Percentiles rank a stretch among this genome's conserved stretches.
Conservation (phyloP, 192 early-diverging fungal species). For the Obelidium mucronatum region DNA sequence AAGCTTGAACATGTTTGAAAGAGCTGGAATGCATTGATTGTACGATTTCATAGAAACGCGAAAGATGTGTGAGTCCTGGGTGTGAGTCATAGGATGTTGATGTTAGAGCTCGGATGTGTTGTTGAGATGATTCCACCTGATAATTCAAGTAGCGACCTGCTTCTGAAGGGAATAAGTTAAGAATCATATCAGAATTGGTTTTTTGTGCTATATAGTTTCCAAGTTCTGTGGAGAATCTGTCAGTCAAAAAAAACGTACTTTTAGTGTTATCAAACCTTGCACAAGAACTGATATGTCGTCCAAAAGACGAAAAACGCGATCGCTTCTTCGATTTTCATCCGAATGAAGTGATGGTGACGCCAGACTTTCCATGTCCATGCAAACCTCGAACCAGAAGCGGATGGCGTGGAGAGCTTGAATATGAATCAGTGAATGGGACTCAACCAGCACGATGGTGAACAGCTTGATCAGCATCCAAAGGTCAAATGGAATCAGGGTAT, state of each 20-base stretch:
- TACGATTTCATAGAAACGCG: neutral
- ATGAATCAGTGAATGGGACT: neutral
- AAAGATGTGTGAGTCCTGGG: too few relatives aligned
- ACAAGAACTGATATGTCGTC: too few relatives aligned
- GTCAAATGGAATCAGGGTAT: neutral
- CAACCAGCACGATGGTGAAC: neutral
- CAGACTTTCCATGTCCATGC: neutral
- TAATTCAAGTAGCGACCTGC: too few relatives aligned
- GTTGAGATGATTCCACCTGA: too few relatives aligned
- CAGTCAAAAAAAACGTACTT: neutral
- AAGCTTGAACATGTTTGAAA: neutral
- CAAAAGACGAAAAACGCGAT: too few relatives aligned
- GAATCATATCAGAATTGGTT: too few relatives aligned
- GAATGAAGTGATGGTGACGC: too few relatives aligned
- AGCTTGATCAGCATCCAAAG: constrained; percentile 12
- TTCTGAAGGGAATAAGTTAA: too few relatives aligned
- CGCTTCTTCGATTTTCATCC: too few relatives aligned
- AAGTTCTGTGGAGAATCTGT: neutral
- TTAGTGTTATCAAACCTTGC: too few relatives aligned
- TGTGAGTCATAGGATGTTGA: too few relatives aligned
- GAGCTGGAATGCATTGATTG: neutral
- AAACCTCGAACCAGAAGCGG: neutral
- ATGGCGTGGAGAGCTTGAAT: neutral
- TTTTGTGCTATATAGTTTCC: neutral
- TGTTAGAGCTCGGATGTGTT: too few relatives aligned